Percentiles rank a stretch among this genome's conserved stretches.
Conservation (phyloP, 495 filamentous ascomycete species). For the Barbatosphaeria neglecta region DNA sequence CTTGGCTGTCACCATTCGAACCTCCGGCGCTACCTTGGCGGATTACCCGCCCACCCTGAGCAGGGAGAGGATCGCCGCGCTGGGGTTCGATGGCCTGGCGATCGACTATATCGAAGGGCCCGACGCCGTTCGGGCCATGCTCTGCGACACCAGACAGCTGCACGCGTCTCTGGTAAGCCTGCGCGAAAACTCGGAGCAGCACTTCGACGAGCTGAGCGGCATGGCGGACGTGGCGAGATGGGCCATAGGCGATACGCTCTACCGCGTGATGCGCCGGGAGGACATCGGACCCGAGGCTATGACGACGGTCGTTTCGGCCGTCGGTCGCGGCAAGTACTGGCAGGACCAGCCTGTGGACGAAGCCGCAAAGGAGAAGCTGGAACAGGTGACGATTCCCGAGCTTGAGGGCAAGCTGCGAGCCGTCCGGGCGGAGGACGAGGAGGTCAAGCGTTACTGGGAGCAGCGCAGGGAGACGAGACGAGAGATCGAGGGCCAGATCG, state of each 20-base stretch:
- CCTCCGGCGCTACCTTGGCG: constrained; percentile 32
- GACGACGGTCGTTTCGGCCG: constrained; percentile 47
- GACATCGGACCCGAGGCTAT: constrained; percentile 63
- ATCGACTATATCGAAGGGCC: constrained; percentile 70
- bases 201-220: constrained; percentile 47
- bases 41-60: constrained; percentile 46
- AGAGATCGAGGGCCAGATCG: constrained; percentile 13
- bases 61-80: constrained; percentile 33
- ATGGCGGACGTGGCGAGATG: constrained; percentile 41
- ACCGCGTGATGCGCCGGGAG: constrained; percentile 47
- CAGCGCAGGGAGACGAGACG: too few species aligned
- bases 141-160: constrained; percentile 57
- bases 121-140: constrained; percentile 73
- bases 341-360: constrained; percentile 64
- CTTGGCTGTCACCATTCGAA: constrained; percentile 55
- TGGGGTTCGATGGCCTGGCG: constrained; percentile 72
- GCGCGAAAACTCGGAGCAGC: constrained; percentile 48
- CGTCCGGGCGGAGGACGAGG: constrained; percentile 1
- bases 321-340: constrained; percentile 53
- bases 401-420: background rate
- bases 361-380: constrained; percentile 41
- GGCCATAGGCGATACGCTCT: constrained; percentile 48
- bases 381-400: constrained; percentile 9
- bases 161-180: constrained; percentile 55
- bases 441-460: too few species aligned